phyloP scores from a whole-genome alignment of 805 yeast genomes.

The Metschnikowia picachoensis region DNA sequence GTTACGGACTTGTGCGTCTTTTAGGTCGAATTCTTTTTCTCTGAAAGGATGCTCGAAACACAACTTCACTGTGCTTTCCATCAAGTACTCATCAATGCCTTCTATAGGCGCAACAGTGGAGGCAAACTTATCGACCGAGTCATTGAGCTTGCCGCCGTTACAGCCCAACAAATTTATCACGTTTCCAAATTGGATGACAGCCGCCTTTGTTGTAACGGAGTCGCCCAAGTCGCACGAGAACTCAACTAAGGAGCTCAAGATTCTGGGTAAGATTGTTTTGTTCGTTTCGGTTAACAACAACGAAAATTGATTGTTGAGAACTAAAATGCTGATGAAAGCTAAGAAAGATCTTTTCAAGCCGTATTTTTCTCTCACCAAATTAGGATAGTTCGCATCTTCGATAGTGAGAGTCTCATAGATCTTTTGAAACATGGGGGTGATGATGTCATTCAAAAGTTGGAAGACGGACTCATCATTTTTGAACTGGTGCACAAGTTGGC shows the following conservation, averaged over 20 bases:
- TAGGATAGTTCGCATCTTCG: slow-evolving; percentile 45
- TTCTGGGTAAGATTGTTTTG: slow-evolving; percentile 52
- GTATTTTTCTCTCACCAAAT: slow-evolving; percentile 60
- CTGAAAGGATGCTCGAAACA: slow-evolving; percentile 80
- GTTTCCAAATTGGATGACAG: slow-evolving; percentile 65
- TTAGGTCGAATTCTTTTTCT: slow-evolving; percentile 56
- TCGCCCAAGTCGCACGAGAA: slow-evolving; percentile 64
- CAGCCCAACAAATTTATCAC: slow-evolving; percentile 60
- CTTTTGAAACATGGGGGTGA: slow-evolving; percentile 70
- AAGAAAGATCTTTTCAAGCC: slow-evolving; percentile 67
- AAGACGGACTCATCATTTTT: slow-evolving; percentile 64
- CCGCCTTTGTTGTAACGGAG: slow-evolving; percentile 59
- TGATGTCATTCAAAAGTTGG: slow-evolving; percentile 65
- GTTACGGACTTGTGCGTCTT: slow-evolving; percentile 76
- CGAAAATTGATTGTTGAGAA: slow-evolving; percentile 76
- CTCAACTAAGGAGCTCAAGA: slow-evolving; percentile 60
- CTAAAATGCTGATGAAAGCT: slow-evolving; percentile 62
- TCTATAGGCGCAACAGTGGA: slow-evolving; percentile 51
- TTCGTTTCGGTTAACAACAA: slow-evolving; percentile 69
- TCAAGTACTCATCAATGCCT: slow-evolving; percentile 66
- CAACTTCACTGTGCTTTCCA: slow-evolving; percentile 62
- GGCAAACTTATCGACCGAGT: slow-evolving; percentile 52
- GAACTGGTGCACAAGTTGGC: slow-evolving; percentile 81
- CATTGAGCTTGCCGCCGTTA: slow-evolving; percentile 59
- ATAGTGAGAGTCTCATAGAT: slow-evolving; percentile 48